These are phyloP conservation scores for Linnemannia exigua DNA, from an alignment of 192 early-diverging fungal genomes.

Conservation along the genomic window DNA sequence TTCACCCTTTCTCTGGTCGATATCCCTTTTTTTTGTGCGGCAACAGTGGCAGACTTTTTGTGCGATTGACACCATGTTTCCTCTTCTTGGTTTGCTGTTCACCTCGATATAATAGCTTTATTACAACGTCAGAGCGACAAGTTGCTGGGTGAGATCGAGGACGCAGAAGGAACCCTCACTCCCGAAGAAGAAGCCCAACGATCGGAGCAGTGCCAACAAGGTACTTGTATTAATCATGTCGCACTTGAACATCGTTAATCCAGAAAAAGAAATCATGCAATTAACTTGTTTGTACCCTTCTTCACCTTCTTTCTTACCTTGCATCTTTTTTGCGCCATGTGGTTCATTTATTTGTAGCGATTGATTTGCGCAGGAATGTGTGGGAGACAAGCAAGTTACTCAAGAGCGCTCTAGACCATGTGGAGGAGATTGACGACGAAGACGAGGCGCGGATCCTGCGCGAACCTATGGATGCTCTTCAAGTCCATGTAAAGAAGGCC, in stretches of 20 bases:
- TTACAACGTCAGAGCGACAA: slow-evolving; percentile 44
- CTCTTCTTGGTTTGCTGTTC: background rate
- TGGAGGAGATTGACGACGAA: slow-evolving; percentile 53
- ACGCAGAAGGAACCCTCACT: background rate
- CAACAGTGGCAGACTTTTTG: background rate
- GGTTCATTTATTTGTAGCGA: background rate
- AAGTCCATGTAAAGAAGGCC: slow-evolving; percentile 28
- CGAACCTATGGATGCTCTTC: slow-evolving; percentile 39
- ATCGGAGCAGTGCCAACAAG: slow-evolving; percentile 35
- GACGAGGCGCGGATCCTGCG: slow-evolving; percentile 42
- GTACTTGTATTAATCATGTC: slow-evolving; percentile 13
- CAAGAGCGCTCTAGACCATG: slow-evolving; percentile 38
- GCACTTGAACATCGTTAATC: slow-evolving; percentile 4
- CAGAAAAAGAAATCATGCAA: background rate
- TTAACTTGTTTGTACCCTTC: background rate
- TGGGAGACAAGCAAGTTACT: slow-evolving; percentile 28
- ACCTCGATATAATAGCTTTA: slow-evolving; percentile 12
- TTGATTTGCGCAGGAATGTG: slow-evolving; percentile 30
- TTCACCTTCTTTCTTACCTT: background rate
- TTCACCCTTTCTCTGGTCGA: background rate
- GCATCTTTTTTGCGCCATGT: background rate
- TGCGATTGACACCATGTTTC: too few relatives aligned
- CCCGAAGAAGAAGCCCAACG: slow-evolving; percentile 11
- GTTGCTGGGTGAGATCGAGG: slow-evolving; percentile 29
- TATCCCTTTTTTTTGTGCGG: background rate